These are phyloP conservation scores for Paraglomus occultum DNA, from an alignment of 192 early-diverging fungal species.

Conservation along the genomic window DNA sequence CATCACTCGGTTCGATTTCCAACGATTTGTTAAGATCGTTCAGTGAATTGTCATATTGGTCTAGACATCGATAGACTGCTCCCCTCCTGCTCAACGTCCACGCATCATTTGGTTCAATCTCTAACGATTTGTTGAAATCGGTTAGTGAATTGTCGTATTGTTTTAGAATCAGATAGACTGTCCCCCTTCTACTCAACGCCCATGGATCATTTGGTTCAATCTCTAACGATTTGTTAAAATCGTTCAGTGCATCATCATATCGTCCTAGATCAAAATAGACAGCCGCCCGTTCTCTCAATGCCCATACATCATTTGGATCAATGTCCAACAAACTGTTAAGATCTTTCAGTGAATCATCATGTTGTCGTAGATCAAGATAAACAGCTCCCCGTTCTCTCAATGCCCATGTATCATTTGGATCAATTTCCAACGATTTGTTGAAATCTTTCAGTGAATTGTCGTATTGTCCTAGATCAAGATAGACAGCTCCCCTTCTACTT, in stretches of 20 bases:
- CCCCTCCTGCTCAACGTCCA: slow-evolving; percentile 8
- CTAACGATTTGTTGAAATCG: too few species aligned
- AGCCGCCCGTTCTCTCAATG: slow-evolving; percentile 7
- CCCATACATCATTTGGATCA: slow-evolving; percentile 8
- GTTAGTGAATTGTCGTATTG: too few species aligned
- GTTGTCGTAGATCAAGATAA: not conserved
- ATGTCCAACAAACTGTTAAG: not conserved
- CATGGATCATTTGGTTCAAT: not conserved
- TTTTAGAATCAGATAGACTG: too few species aligned
- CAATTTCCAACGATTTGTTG: not conserved
- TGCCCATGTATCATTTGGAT: slow-evolving; percentile 1
- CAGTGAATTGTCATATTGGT: not conserved
- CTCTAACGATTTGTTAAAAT: not conserved
- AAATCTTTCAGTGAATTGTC: not conserved
- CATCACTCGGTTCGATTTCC: not conserved
- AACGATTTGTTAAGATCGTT: not conserved
- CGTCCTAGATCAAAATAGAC: not conserved
- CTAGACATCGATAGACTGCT: not conserved
- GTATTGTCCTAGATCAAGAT: slow-evolving; percentile 1
- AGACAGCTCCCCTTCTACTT: not conserved
- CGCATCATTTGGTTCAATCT: too few species aligned
- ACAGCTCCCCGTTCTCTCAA: not conserved
- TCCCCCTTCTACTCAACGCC: not conserved
- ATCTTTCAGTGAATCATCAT: not conserved
- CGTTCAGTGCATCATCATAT: not conserved